Base-by-base conservation (phyloP, 345 rosid species). In the Rubroshorea leprosula region DNA sequence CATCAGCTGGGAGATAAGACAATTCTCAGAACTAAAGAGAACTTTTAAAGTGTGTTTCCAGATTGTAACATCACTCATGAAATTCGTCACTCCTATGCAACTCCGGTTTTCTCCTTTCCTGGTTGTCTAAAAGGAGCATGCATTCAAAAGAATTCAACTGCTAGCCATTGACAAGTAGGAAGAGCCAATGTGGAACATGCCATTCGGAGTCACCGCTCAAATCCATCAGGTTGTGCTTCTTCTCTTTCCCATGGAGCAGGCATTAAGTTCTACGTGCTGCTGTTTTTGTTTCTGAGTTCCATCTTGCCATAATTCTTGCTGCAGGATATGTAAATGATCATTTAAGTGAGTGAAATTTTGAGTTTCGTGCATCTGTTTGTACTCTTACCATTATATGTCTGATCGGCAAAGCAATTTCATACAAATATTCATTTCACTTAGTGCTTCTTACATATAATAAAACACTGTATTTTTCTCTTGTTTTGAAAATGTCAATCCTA, bases 1-100 rank as follows among this genome's bases (percentile, higher is more conserved):
- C 44, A 11, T 71, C 61, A 74, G 11, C 19, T 18, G 21, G 46
- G 18, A 23, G 38, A 5, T 14, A 21, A 35, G 24, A 38, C 41
- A 54, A 18, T 22, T 14, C 16, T 39, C 45, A 39, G 31, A 39
- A 39, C 35, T 29, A 29, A 4, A 29, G 35, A 9, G 9, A 29
- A 4, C 5, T 9, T 29, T 39, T 13, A 39, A 1, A 39, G 17
- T 44, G 3, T 16, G 9, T 44, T n/a, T 2, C 47, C 17, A 44
- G 18, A 44, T 44, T 14, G 14, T 16, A 13, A n/a, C 47, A 6
- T 44, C 1, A 44, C 41, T 35, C 41, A 6, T 35, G 41, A 35
- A 35, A 35, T 35, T 35, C 12, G 1, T 35, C 41, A 13, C 7
- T 35, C 41, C 41, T 6, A 35, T 35, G 41, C 41, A 10, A 3